Conservation (phyloP, 78 protist genomes). For the Dictyostelium brefeldianum region DNA sequence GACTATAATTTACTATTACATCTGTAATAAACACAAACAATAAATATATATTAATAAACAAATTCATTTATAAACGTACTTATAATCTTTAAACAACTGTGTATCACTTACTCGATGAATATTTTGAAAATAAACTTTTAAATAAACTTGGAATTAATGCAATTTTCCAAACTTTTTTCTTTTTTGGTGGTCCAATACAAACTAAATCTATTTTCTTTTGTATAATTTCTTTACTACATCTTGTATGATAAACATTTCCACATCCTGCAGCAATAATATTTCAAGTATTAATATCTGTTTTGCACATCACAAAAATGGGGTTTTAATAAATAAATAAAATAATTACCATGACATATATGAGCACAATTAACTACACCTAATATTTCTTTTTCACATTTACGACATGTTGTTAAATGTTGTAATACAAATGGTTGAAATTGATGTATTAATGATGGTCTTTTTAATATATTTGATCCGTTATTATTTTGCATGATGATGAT, state of each 20-base stretch:
- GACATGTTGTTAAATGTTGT: neutral
- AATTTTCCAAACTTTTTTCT: neutral
- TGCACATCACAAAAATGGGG: too few relatives aligned
- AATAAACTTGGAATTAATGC: slow-evolving; percentile 18
- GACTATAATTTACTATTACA: neutral
- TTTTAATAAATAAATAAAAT: neutral
- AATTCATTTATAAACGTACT: neutral
- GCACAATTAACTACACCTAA: neutral
- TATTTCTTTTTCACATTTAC: neutral
- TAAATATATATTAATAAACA: neutral
- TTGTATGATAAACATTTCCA: neutral
- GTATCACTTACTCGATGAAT: neutral
- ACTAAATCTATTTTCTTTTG: neutral
- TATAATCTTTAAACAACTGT: too few relatives aligned
- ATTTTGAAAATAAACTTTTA: slow-evolving; percentile 6
- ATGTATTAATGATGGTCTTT: slow-evolving; percentile 11
- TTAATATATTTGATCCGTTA: neutral
- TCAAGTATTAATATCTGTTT: too few relatives aligned
- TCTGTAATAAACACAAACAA: neutral
- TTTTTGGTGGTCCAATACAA: neutral
- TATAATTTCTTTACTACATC: neutral
- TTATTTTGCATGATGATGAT: neutral
- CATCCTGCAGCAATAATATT: neutral
- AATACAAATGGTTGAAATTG: neutral
- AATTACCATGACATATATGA: neutral